phyloP scores from a whole-genome alignment of 768 basidiomycete genomes.

The Tulasnella sp. region DNA sequence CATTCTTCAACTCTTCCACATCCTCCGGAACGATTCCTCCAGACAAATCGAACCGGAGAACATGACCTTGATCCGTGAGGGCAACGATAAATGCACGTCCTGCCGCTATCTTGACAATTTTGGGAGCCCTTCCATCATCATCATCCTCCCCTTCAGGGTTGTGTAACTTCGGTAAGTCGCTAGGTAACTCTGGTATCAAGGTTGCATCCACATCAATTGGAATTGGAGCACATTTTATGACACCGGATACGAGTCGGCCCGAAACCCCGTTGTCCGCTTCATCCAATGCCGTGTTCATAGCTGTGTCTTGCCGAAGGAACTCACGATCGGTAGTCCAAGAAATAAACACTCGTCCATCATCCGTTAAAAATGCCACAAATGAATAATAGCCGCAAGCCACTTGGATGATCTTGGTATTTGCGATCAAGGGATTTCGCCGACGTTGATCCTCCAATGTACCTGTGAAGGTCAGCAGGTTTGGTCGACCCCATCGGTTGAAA shows the following conservation, averaged over 20 bases:
- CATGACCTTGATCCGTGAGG: conserved; percentile 66
- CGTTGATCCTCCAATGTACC: conserved; percentile 19
- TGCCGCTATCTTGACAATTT: conserved; percentile 69
- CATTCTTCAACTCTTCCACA: conserved; percentile 11
- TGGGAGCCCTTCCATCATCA: conserved; percentile 21
- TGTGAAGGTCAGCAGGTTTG: conserved; percentile 37
- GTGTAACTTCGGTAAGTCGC: conserved; percentile 47
- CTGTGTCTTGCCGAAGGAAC: conserved; percentile 22
- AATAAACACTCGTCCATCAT: conserved; percentile 55
- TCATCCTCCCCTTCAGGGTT: conserved; percentile 22
- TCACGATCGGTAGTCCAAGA: conserved; percentile 48
- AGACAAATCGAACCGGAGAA: conserved; percentile 43
- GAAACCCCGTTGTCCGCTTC: conserved; percentile 26
- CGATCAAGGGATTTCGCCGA: conserved; percentile 33
- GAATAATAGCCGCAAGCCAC: conserved; percentile 70
- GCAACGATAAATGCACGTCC: conserved; percentile 62
- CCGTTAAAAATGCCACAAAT: conserved; percentile 64
- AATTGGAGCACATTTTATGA: conserved; percentile 43
- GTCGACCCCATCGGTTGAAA: conserved; percentile 65
- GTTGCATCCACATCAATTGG: too few relatives aligned
- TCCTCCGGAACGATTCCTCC: conserved; percentile 26
- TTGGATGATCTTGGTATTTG: conserved; percentile 29
- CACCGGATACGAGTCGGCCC: conserved; percentile 44
- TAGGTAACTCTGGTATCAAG: too few relatives aligned
- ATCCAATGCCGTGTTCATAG: too few relatives aligned